Conservation (phyloP, 225 moss, liverwort and hornwort genomes). For the Marchantia paleacea region DNA sequence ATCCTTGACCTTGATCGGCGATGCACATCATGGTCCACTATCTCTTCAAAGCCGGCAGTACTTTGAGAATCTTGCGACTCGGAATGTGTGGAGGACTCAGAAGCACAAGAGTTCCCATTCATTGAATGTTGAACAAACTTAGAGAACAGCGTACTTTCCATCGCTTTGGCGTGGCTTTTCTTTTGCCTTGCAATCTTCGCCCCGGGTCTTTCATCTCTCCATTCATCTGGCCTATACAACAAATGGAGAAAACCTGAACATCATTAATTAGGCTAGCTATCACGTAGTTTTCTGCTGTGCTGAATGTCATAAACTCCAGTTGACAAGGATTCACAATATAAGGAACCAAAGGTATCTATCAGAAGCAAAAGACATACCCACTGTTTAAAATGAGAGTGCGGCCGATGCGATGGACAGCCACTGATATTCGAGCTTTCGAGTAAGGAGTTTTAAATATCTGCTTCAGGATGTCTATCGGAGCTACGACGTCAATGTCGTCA, state of each 20-base stretch:
- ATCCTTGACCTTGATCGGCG: constrained; percentile 31
- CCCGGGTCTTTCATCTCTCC: constrained; percentile 63
- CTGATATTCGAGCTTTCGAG: constrained; percentile 88
- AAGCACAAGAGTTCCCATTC: constrained; percentile 53
- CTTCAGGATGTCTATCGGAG: constrained; percentile 89
- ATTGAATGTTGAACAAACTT: constrained; percentile 97
- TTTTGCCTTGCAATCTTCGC: constrained; percentile 82
- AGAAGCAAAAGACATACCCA: constrained; percentile 50
- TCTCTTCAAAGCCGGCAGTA: constrained; percentile 35
- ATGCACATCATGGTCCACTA: constrained; percentile 39
- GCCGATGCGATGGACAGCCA: constrained; percentile 96
- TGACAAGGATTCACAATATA: not conserved
- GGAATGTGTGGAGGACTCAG: constrained; percentile 52
- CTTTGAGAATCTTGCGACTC: constrained; percentile 50
- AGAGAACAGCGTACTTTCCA: constrained; percentile 80
- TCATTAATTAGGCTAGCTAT: not conserved
- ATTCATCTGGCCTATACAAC: constrained; percentile 70
- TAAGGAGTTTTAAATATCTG: constrained; percentile 97
- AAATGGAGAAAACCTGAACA: not conserved
- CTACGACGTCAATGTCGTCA: constrained; percentile 93
- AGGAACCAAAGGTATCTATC: not conserved
- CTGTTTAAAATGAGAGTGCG: constrained; percentile 87
- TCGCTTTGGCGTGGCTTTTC: constrained; percentile 71
- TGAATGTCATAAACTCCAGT: not conserved
- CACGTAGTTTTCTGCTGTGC: not conserved